phyloP scores from a whole-genome alignment of 139 green algal genomes.

The Coelastrella sp. region DNA sequence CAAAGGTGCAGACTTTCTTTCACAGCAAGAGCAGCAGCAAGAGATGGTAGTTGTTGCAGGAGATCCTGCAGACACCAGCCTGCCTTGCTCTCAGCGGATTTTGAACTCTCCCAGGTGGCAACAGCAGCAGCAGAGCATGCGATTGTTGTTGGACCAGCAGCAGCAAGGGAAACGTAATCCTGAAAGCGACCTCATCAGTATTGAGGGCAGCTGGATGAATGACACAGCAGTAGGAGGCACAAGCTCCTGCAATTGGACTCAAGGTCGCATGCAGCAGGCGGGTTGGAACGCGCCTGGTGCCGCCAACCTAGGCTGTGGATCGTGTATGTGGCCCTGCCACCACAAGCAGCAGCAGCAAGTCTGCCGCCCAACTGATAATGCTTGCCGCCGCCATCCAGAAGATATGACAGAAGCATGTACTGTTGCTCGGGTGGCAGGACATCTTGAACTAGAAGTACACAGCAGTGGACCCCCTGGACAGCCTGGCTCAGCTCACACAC shows the following conservation, averaged over 20 bases:
- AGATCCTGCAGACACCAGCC: not conserved
- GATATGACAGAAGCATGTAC: constrained; percentile 17
- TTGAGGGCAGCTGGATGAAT: too few relatives aligned
- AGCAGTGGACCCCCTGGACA: not conserved
- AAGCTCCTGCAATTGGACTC: too few relatives aligned
- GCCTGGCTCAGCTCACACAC: not conserved
- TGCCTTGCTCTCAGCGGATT: not conserved
- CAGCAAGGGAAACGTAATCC: too few relatives aligned
- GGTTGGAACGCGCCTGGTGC: not conserved
- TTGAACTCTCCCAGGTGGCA: not conserved
- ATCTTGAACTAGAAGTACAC: constrained; percentile 32
- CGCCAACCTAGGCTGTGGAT: not conserved
- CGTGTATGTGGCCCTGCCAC: not conserved
- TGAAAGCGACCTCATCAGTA: too few relatives aligned
- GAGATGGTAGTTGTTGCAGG: too few relatives aligned
- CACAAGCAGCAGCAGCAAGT: not conserved
- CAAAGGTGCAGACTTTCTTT: too few relatives aligned
- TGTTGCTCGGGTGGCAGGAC: constrained; percentile 17
- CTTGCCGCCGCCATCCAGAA: not conserved
- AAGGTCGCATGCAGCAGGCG: not conserved
- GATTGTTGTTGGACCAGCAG: not conserved
- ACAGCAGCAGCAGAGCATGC: constrained; percentile 23
- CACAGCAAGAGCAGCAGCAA: too few relatives aligned
- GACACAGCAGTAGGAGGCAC: too few relatives aligned
- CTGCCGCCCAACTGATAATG: not conserved